These are phyloP conservation scores for Ceriops decandra DNA, from an alignment of 345 rosid genomes.

Conservation along the genomic window DNA sequence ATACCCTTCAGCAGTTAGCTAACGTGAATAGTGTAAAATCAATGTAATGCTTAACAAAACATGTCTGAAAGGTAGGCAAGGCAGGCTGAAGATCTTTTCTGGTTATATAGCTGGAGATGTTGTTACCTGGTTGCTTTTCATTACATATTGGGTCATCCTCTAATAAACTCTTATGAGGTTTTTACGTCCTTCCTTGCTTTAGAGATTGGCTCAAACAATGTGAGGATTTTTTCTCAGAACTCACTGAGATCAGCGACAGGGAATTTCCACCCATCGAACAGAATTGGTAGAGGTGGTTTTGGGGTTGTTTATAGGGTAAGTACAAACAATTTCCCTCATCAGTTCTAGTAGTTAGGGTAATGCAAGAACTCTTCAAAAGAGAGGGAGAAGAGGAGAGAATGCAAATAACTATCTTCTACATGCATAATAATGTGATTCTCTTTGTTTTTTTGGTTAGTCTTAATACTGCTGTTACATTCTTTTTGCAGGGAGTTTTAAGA, in stretches of 20 bases:
- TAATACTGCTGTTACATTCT: neutral
- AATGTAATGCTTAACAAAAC: too few species aligned
- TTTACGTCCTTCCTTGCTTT: constrained; percentile 17
- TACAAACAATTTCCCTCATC: constrained; percentile 6
- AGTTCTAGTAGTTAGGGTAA: neutral
- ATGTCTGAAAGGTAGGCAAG: too few species aligned
- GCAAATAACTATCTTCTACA: too few species aligned
- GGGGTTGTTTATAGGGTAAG: constrained; percentile 87
- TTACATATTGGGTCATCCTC: neutral
- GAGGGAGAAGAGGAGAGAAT: neutral
- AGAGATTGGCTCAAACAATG: constrained; percentile 63
- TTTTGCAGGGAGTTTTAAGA: constrained; percentile 53
- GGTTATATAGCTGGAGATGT: neutral
- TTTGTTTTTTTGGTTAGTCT: neutral
- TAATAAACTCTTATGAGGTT: neutral
- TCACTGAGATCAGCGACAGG: constrained; percentile 74
- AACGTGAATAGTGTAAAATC: neutral
- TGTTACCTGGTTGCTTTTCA: neutral
- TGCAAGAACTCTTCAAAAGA: neutral
- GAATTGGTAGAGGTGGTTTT: constrained; percentile 77
- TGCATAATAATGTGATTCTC: neutral
- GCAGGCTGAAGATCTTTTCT: too few species aligned
- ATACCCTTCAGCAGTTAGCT: neutral
- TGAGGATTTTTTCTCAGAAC: constrained; percentile 62
- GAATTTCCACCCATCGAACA: constrained; percentile 58